These are phyloP conservation scores for Kodamaea sp. DNA, from an alignment of 1,139 yeast species.

Conservation along the genomic window DNA sequence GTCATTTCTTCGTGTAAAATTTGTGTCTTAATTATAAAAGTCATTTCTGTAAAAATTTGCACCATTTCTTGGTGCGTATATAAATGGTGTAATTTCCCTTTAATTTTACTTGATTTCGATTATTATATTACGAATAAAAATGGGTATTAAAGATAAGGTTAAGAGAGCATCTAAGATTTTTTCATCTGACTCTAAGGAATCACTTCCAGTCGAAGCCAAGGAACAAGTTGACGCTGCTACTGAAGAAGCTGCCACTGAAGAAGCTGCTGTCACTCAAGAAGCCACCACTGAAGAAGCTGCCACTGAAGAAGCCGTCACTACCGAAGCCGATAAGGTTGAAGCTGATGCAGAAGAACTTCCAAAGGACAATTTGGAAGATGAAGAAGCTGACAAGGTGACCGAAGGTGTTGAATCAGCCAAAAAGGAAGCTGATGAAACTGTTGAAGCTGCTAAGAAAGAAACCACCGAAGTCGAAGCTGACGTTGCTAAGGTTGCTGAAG, in stretches of 20 bases:
- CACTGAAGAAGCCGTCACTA: constrained; percentile 11
- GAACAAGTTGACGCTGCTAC: constrained; percentile 9
- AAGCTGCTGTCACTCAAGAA: constrained; percentile 13
- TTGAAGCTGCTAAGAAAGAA: constrained; percentile 13
- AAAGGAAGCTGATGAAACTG: constrained; percentile 11
- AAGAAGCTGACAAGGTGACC: constrained; percentile 8
- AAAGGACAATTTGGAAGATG: constrained; percentile 13
- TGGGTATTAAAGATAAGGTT: constrained; percentile 46
- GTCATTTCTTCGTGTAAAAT: too few relatives aligned
- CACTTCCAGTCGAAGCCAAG: constrained; percentile 14
- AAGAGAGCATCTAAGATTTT: constrained; percentile 47
- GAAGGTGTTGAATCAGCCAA: constrained; percentile 8
- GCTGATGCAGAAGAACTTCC: constrained; percentile 7
- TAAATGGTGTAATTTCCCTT: not conserved
- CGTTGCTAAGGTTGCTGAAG: constrained; percentile 30
- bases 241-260: constrained; percentile 11
- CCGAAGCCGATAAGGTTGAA: constrained; percentile 4
- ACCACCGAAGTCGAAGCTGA: constrained; percentile 14
- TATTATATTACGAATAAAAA: constrained; percentile 9
- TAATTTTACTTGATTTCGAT: not conserved
- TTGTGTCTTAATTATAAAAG: not conserved
- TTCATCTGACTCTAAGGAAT: constrained; percentile 31
- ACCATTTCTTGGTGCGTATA: constrained; percentile 5
- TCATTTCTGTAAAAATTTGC: constrained; percentile 3
- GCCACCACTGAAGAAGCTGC: constrained; percentile 12